These are phyloP conservation scores for Sisymbrium irio DNA, from an alignment of 345 rosid genomes.

Conservation along the genomic window DNA sequence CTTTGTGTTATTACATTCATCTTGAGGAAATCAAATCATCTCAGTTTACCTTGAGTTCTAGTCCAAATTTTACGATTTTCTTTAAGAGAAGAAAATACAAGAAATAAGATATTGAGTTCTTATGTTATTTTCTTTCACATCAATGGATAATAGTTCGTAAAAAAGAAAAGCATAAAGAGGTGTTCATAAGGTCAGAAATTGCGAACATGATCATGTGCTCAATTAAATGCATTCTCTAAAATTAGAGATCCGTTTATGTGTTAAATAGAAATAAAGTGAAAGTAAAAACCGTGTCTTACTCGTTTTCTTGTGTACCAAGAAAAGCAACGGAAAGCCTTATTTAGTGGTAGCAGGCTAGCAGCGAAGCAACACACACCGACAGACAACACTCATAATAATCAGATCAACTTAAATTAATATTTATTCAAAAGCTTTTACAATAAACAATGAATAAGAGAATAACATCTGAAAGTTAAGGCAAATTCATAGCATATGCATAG, in stretches of 20 bases:
- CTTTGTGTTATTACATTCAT: not conserved
- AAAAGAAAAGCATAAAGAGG: not conserved
- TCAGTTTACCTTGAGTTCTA: not conserved
- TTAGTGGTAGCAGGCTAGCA: conserved; percentile 3
- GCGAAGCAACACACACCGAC: conserved; percentile 22
- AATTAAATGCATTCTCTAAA: conserved; percentile 4
- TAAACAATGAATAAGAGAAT: not conserved
- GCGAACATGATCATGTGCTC: conserved; percentile 27
- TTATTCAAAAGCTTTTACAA: not conserved
- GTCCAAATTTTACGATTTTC: not conserved
- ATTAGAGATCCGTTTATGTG: not conserved
- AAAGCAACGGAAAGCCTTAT: conserved; percentile 23
- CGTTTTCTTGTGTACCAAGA: conserved; percentile 37
- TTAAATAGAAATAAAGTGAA: not conserved
- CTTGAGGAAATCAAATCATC: not conserved
- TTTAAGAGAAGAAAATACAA: not conserved
- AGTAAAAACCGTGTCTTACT: conserved; percentile 1
- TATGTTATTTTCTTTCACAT: not conserved
- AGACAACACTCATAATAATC: conserved; percentile 16
- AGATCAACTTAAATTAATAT: not conserved
- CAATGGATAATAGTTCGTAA: not conserved
- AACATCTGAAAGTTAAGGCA: not conserved
- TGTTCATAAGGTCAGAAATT: conserved; percentile 8
- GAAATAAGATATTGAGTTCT: not conserved
- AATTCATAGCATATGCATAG: not conserved